Evolutionary conservation across 495 filamentous ascomycete species (phyloP), one percentile per base, ranked within the genome.

Genomic region (Neurospora terricola): DNA sequence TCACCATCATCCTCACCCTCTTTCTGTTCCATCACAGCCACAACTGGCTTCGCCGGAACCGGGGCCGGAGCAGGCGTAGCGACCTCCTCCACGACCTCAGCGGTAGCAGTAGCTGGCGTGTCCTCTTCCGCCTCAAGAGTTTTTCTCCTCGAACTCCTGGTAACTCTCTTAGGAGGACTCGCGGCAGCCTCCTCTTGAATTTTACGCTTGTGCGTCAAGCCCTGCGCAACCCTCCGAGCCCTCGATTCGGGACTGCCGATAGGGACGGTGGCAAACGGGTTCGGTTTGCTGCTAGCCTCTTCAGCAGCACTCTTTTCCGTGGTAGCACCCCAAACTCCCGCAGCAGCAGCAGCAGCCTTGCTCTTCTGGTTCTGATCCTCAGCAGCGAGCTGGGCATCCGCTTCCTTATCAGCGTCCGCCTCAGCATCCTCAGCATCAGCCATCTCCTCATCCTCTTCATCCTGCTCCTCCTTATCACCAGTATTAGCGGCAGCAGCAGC

Each of bases 21-120:
- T 1, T 73, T 76, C 1, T 73, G 73, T 43, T 72, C 69, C 37
- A 38, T 12, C 18, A 23, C 21, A 36, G 38, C 54, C 18, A 14
- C 37, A 27, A 38, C 12, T 21, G 42, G 43, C 37, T 43, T 69
- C 27, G 42, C 71, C 14, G 62, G 30, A 2, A 16, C 10, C 7
- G 69, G 38, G 27, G 18, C 23, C 12, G 39, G 7, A 12, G 69
- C 27, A 9, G 70, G n/a, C 71, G 40, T 73, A 66, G 21, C 69
- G 82, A 75, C 6, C 89, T 88, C 88, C 91, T 88, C 62, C 89
- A 85, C 0, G 23, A 23, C 45, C 27, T 75, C 66, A 1, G 40
- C 73, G 5, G 45, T 73, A 43, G 40, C 70, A 8, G 71, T 73
- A 9, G 73, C 16, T 42, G 23, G 34, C 68, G 70, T 69, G 27